Base-by-base conservation (phyloP, 2,329 filamentous ascomycete genomes). In the Stagonosporopsis vannaccii region DNA sequence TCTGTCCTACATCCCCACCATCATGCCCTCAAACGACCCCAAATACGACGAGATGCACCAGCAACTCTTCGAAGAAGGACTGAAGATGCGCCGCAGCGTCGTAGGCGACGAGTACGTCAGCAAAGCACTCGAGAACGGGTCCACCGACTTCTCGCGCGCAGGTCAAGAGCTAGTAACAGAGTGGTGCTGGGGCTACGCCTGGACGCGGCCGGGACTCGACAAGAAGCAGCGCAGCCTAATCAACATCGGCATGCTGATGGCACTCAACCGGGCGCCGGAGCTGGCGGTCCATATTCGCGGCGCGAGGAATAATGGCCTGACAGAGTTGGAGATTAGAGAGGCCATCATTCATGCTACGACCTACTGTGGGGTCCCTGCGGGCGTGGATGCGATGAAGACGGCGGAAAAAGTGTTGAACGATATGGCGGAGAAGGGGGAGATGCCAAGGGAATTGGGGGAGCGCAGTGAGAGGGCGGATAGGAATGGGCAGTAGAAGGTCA, bases 191-290 rank as follows among this genome's bases (percentile, higher is more conserved):
- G 86, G 86, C 13, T 81, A 81, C 56, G 81, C 83, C 23, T 90
- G 87, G 87, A 83, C 83, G 3, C 81, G 87, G 7, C 85, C 85
- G 0, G 87, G 86, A 0, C 80, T 89, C 8, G 81, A 84, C 32
- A 80, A 82, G 56, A 86, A 88, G 70, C 82, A 85, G 62, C 81
- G 87, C 42, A 84, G 81, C 49, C 77, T 89, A 51, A 75, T 89
- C 49, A 88, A 88, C 69, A 84, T 89, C 43, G 85, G 82, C 43
- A 88, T 89, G 82, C 77, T 89, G 41, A 84, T 84, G 70, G 85
- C 85, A 3, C 77, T 87, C 59, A 88, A 88, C 64, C 78, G 84
- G 5, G 78, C 77, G 6, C 81, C 83, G 0, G 87, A 89, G 68
- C 76, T 89, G 53, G 85, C 79, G 0, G 80, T 85, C 7, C 87